Percentiles rank a stretch among this genome's conserved stretches.
Conservation (phyloP, 192 early-diverging fungal genomes). For the Backusella luteola region DNA sequence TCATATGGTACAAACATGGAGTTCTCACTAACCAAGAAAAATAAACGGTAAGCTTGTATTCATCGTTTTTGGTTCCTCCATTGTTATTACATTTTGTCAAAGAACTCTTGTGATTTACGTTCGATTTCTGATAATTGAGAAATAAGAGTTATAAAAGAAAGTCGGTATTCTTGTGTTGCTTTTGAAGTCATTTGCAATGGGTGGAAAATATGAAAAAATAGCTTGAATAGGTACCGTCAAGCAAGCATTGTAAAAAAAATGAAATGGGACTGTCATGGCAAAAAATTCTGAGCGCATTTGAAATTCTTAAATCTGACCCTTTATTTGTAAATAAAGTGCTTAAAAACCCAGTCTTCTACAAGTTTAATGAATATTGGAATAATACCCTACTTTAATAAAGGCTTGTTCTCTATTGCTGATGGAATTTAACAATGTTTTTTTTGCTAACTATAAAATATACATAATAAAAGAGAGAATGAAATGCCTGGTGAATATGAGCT, state of each 20-base stretch:
- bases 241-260: neutral
- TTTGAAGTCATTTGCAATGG: conserved; percentile 24
- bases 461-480: no score
- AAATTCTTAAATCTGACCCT: no score
- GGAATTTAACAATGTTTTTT: no score
- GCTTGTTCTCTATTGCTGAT: no score
- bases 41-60: neutral
- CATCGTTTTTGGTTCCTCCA: neutral
- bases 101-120: conserved; percentile 30
- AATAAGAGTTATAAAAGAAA: conserved; percentile 30
- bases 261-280: neutral
- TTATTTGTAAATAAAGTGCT: no score
- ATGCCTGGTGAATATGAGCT: no score
- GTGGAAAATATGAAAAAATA: neutral
- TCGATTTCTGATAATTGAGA: conserved; percentile 37
- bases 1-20: conserved; percentile 20
- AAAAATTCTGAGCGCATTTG: no score
- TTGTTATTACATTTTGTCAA: conserved; percentile 34
- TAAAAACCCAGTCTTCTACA: no score
- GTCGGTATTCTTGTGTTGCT: conserved; percentile 37
- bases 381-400: no score
- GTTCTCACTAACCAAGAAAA: conserved; percentile 24
- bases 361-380: no score
- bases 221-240: neutral
- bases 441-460: no score